Evolutionary conservation across 2,329 filamentous ascomycete genomes (phyloP).

Genomic region (Pyrenochaeta sp.): DNA sequence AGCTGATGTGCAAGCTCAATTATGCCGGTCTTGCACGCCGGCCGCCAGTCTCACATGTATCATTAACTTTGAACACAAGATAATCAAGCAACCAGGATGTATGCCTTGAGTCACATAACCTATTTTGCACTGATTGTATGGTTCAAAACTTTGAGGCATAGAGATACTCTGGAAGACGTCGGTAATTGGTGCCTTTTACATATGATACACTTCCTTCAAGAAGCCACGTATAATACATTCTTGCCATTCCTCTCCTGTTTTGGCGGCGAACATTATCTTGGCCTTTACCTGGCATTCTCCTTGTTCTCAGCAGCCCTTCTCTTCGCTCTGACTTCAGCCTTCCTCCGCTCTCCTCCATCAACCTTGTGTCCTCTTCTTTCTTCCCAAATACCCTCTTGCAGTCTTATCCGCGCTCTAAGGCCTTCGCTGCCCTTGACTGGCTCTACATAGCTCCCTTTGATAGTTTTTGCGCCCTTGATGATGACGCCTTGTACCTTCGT

Average conservation of each 20-base stretch:
- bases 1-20: too few relatives aligned
- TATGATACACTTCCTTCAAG: neutral
- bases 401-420: conserved; percentile 70
- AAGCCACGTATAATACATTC: neutral
- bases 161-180: too few relatives aligned
- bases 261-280: neutral
- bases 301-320: conserved; percentile 80
- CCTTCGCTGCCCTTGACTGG: conserved; percentile 69
- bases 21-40: too few relatives aligned
- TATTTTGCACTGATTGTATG: too few relatives aligned
- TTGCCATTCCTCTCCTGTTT: neutral
- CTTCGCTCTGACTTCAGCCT: conserved; percentile 87
- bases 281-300: conserved; percentile 61
- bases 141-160: too few relatives aligned
- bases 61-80: too few relatives aligned
- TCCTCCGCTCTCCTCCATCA: conserved; percentile 92
- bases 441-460: conserved; percentile 78
- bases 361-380: conserved; percentile 86
- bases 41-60: too few relatives aligned
- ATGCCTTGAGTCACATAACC: too few relatives aligned
- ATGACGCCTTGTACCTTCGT: conserved; percentile 70
- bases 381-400: conserved; percentile 94
- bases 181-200: neutral
- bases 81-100: too few relatives aligned
- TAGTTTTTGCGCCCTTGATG: conserved; percentile 72